A percentile compares a stretch with the other conserved stretches of the same genome.
These are phyloP conservation scores for Cicer chorassanicum DNA, from an alignment of 306 rosid species.

Conservation along the genomic window DNA sequence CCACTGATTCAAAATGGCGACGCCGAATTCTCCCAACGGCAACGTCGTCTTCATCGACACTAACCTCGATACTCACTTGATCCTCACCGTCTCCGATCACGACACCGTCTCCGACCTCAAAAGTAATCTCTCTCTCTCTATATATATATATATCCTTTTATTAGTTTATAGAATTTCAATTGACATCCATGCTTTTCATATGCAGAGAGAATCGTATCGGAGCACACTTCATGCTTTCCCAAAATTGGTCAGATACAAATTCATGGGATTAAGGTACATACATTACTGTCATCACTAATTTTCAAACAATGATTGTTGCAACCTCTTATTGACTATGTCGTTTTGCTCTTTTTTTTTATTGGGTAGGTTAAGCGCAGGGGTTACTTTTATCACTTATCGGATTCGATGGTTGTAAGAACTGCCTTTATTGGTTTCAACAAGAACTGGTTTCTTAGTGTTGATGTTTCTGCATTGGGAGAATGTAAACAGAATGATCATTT, in stretches of 20 bases:
- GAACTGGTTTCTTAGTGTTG: slow-evolving; percentile 51
- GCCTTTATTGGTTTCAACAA: slow-evolving; percentile 41
- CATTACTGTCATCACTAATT: background rate
- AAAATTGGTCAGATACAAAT: slow-evolving; percentile 49
- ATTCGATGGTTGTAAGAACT: slow-evolving; percentile 51
- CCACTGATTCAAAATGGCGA: slow-evolving; percentile 16
- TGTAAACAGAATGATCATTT: slow-evolving; percentile 28
- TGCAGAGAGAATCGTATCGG: slow-evolving; percentile 41
- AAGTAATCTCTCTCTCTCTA: slow-evolving; percentile 47
- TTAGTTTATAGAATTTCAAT: background rate
- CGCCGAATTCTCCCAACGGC: background rate
- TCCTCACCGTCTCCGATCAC: slow-evolving; percentile 51
- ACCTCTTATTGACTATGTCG: slow-evolving; percentile 5
- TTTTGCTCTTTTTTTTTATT: slow-evolving; percentile 11
- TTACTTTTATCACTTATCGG: slow-evolving; percentile 45
- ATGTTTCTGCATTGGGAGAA: slow-evolving; percentile 47
- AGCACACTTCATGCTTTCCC: slow-evolving; percentile 53
- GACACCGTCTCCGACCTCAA: slow-evolving; percentile 70
- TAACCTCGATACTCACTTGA: slow-evolving; percentile 73
- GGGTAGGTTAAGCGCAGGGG: slow-evolving; percentile 49
- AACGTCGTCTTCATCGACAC: slow-evolving; percentile 69
- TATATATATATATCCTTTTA: no score
- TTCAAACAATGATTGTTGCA: slow-evolving; percentile 20
- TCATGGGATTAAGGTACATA: slow-evolving; percentile 52
- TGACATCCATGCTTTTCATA: background rate